A percentile compares a stretch with the other conserved stretches of the same genome.
Evolutionary conservation across 192 early-diverging fungal genomes (phyloP).

Genomic region (Coemansia sp.): DNA sequence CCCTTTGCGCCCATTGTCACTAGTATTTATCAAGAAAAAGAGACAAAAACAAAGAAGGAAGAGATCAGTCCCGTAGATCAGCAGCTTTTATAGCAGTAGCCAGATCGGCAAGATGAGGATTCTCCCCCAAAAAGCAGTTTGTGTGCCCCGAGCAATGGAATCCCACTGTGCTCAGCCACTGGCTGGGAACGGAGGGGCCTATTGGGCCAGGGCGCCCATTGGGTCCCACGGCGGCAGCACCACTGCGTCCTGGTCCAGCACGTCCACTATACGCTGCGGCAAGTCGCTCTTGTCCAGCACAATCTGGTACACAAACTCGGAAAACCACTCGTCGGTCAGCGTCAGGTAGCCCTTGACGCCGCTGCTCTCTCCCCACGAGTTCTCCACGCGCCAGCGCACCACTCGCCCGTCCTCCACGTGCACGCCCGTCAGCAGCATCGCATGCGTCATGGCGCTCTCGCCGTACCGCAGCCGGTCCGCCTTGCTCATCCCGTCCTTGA

Average conservation of each 20-base stretch:
- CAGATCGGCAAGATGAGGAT: too few relatives aligned
- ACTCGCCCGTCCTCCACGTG: conserved; percentile 63
- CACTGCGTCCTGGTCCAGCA: conserved; percentile 61
- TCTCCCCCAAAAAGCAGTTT: too few relatives aligned
- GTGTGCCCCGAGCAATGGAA: too few relatives aligned
- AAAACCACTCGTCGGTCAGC: conserved; percentile 79
- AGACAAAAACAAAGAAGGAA: conserved; percentile 1
- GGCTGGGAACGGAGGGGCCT: background rate
- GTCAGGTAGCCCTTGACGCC: conserved; percentile 74
- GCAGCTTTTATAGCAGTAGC: background rate
- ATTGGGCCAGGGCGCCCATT: conserved; percentile 67
- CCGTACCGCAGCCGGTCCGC: conserved; percentile 67
- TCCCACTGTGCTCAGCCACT: too few relatives aligned
- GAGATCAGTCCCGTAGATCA: background rate
- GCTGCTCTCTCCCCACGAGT: conserved; percentile 62
- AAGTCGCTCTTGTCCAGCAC: conserved; percentile 67
- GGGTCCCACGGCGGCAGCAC: conserved; percentile 77
- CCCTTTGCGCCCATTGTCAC: conserved; percentile 32
- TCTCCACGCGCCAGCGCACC: conserved; percentile 74
- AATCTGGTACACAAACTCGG: conserved; percentile 76
- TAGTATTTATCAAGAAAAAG: conserved; percentile 3
- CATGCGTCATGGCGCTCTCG: conserved; percentile 76
- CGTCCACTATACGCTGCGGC: conserved; percentile 58
- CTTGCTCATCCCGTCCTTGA: conserved; percentile 61
- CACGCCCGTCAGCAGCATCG: conserved; percentile 77